Conservation (phyloP, 129 eudicot genomes). For the Arctium lappa region DNA sequence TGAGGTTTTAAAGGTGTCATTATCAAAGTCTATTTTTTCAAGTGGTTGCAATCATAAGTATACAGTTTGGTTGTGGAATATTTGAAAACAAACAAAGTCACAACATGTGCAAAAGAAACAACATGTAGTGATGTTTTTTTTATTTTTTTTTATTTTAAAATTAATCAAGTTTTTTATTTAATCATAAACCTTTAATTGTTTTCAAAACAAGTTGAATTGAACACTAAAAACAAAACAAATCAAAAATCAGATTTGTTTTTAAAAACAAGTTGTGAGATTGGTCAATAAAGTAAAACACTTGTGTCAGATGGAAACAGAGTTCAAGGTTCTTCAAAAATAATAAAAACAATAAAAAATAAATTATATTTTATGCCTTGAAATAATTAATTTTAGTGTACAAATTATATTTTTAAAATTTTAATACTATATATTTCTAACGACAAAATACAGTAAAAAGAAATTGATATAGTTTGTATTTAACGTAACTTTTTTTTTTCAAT, state of each 20-base stretch:
- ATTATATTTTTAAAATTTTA: no score
- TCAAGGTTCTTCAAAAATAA: not conserved
- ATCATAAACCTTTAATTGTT: not conserved
- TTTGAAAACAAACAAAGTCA: conserved; percentile 25
- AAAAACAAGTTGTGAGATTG: conserved; percentile 24
- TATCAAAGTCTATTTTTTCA: conserved; percentile 32
- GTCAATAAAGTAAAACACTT: conserved; percentile 1
- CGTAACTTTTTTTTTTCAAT: no score
- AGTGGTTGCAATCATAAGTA: conserved; percentile 36
- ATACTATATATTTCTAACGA: no score
- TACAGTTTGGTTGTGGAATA: conserved; percentile 29
- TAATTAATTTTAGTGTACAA: no score
- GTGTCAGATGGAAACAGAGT: conserved; percentile 11
- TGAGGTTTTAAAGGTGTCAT: not conserved
- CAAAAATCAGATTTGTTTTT: not conserved
- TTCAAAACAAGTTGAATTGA: conserved; percentile 10
- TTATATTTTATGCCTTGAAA: no score
- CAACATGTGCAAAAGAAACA: conserved; percentile 34
- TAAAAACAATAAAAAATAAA: no score
- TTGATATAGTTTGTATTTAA: no score
- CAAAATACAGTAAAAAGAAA: no score
- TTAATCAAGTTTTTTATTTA: not conserved
- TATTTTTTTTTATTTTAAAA: not conserved
- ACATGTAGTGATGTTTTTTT: not conserved
- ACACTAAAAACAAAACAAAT: conserved; percentile 25